Base-by-base conservation (phyloP, 805 yeast species). In the Nakazawaea wickerhamii region DNA sequence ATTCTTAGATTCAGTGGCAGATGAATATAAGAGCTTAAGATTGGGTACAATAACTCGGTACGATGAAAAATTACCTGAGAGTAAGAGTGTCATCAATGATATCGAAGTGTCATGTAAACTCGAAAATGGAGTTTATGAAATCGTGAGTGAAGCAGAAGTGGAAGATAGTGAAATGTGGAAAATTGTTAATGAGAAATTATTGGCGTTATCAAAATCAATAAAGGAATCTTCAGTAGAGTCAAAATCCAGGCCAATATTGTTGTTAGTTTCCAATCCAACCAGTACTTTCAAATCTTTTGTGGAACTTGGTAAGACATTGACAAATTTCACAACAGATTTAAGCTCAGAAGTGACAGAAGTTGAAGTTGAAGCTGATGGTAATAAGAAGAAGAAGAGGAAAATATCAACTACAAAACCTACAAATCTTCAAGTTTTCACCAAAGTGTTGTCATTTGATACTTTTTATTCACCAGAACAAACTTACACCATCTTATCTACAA, bases 251-350 rank as follows among this genome's bases (percentile, higher is more conserved):
- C 81, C 80, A 6, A 60, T 78, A 14, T 57, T 80, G 11, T 53
- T 81, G 4, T 50, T 81, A 28, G 72, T 82, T 41, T 68, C 74
- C 1, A 65, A 71, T 42, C 71, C 67, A 23, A 65, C 70, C 44
- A 54, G 56, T 31, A 64, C 63, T 23, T 44, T 78, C 30, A 59
- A 59, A 15, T 72, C 84, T 0, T 49, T 73, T 2, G 53, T 80
- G 0, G 70, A 67, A 30, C 71, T 73, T 45, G 63, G 78, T 1
- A 60, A 63, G 36, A 58, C 72, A 1, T 71, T 78, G 47, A 59
- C 75, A 18, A 63, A 67, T 28, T 77, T 83, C 49, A 65, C 70
- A 35, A 52, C 52, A 22, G 55, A 55, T 14, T 55, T 72, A 18
- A 50, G 18, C 5, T 11, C 49, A 4, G 49, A 48, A 19, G 35